Conservation (phyloP, 352 stramenopile species). For the Globisporangium megalacanthum region DNA sequence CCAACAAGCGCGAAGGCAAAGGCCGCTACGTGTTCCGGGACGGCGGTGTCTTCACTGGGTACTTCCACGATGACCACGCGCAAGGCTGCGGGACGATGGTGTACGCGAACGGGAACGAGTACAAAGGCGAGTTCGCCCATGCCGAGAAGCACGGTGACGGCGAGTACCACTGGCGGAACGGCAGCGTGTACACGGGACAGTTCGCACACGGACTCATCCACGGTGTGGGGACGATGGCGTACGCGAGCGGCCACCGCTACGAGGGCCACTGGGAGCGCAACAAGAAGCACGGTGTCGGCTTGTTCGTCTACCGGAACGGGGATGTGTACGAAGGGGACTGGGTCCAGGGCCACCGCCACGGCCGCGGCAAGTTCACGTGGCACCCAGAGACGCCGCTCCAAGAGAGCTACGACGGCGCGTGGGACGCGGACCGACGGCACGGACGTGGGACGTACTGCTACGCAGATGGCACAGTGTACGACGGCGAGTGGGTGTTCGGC, state of each 20-base stretch:
- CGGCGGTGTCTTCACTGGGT: conserved; percentile 53
- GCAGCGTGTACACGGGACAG: conserved; percentile 69
- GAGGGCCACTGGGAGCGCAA: conserved; percentile 56
- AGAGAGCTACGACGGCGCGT: conserved; percentile 78
- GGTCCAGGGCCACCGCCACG: conserved; percentile 49
- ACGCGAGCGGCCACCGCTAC: conserved; percentile 64
- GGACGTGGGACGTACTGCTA: conserved; percentile 61
- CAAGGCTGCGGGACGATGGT: conserved; percentile 73
- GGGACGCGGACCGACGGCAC: conserved; percentile 55
- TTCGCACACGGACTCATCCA: conserved; percentile 67
- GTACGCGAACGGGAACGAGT: conserved; percentile 84
- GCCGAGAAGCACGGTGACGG: conserved; percentile 63
- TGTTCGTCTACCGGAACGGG: conserved; percentile 76
- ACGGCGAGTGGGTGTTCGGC: conserved; percentile 59
- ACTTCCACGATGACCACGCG: conserved; percentile 54
- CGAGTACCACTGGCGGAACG: conserved; percentile 67
- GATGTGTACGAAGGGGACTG: conserved; percentile 80
- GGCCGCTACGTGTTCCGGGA: conserved; percentile 56
- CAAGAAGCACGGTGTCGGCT: conserved; percentile 75
- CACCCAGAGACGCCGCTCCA: conserved; percentile 39
- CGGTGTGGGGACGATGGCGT: conserved; percentile 47
- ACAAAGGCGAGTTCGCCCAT: conserved; percentile 57
- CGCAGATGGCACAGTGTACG: conserved; percentile 49
- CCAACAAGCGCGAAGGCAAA: conserved; percentile 70
- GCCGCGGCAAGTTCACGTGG: conserved; percentile 56